phyloP scores from a whole-genome alignment of 495 filamentous ascomycete genomes.

The Hypoxylon perforatum region DNA sequence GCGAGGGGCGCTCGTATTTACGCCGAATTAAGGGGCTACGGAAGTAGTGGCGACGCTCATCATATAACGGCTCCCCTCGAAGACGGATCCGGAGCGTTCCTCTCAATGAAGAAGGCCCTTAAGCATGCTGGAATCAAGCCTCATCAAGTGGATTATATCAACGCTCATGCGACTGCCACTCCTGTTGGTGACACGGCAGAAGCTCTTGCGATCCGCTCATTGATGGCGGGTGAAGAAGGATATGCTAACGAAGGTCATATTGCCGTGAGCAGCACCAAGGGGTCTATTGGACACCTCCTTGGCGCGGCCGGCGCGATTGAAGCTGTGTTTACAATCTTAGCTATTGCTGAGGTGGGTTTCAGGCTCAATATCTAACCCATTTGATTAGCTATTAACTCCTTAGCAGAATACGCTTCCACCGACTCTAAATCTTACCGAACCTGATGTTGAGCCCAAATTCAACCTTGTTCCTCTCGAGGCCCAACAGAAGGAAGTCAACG shows the following conservation, averaged over 20 bases:
- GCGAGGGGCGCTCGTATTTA: conserved; percentile 83
- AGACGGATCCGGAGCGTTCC: conserved; percentile 80
- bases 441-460: conserved; percentile 77
- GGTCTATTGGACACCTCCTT: conserved; percentile 90
- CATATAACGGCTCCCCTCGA: conserved; percentile 91
- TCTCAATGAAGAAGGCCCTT: conserved; percentile 88
- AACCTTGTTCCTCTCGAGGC: conserved; percentile 83
- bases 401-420: conserved; percentile 81
- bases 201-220: conserved; percentile 79
- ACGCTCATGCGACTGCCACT: conserved; percentile 94
- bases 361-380: background rate
- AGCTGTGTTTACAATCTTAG: conserved; percentile 82
- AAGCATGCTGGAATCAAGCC: conserved; percentile 77
- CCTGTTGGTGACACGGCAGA: conserved; percentile 87
- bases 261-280: conserved; percentile 92
- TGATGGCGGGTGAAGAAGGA: conserved; percentile 81
- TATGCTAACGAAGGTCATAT: conserved; percentile 70
- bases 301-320: conserved; percentile 92
- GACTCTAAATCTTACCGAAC: conserved; percentile 82
- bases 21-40: conserved; percentile 90
- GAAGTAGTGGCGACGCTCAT: conserved; percentile 85
- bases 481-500: conserved; percentile 76
- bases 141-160: conserved; percentile 84
- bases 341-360: conserved; percentile 75
- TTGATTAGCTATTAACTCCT: conserved; percentile 33